Percentiles rank a stretch among this genome's conserved stretches.
These are phyloP conservation scores for Diphasiastrum complanatum DNA, from an alignment of 83 land plant species.

Conservation along the genomic window DNA sequence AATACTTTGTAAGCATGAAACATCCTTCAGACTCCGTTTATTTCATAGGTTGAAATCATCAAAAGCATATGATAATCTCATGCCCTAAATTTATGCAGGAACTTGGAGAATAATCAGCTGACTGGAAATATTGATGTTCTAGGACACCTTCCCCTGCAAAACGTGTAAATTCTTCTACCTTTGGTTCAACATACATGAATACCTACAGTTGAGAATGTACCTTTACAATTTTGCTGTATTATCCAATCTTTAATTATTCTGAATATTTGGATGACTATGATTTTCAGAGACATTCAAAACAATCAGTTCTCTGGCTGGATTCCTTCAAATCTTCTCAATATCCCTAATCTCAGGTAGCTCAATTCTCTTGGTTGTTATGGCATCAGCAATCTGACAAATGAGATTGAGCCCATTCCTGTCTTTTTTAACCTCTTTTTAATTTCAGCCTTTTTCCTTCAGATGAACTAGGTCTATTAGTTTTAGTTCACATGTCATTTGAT, in stretches of 20 bases:
- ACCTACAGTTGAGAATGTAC: background rate
- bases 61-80: too few relatives aligned
- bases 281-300: conserved; percentile 22
- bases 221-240: background rate
- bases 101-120: conserved; percentile 59
- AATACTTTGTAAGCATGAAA: too few relatives aligned
- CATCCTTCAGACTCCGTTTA: too few relatives aligned
- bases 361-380: background rate
- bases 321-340: conserved; percentile 42
- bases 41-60: too few relatives aligned
- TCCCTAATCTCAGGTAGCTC: conserved; percentile 70
- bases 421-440: background rate
- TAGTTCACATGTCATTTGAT: too few relatives aligned
- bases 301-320: conserved; percentile 68
- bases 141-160: conserved; percentile 45
- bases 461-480: background rate
- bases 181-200: conserved; percentile 24
- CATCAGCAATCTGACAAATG: background rate
- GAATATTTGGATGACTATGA: background rate
- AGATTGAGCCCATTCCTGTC: background rate
- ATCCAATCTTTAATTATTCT: background rate
- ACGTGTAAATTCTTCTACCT: conserved; percentile 37
- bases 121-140: conserved; percentile 49
- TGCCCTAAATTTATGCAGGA: too few relatives aligned
- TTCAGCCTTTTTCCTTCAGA: background rate